A percentile compares a stretch with the other conserved stretches of the same genome.
Evolutionary conservation across 2,329 filamentous ascomycete genomes (phyloP).

Genomic region (Paecilomyces formosus): DNA sequence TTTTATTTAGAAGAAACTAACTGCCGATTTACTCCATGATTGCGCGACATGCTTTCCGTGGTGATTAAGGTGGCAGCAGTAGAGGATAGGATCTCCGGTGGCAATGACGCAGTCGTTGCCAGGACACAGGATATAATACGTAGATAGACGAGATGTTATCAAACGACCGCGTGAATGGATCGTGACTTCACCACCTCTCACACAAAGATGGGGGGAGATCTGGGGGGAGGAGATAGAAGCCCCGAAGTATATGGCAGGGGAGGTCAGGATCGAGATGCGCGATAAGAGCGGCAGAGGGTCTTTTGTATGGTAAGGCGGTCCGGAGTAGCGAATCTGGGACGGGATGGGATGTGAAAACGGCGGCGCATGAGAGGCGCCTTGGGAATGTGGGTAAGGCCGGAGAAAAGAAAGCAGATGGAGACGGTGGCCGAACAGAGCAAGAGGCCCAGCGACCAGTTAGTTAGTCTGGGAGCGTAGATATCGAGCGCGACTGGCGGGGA

Average conservation of each 20-base stretch:
- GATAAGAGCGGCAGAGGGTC: neutral
- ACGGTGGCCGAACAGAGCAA: neutral
- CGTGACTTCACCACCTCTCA: neutral
- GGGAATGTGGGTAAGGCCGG: neutral
- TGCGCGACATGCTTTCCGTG: slow-evolving; percentile 24
- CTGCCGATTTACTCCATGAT: slow-evolving; percentile 23
- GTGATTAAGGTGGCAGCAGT: neutral
- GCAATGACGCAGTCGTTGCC: neutral
- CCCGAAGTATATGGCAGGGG: neutral
- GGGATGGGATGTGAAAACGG: neutral
- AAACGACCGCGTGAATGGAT: neutral
- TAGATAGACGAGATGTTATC: neutral
- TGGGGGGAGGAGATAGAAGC: neutral
- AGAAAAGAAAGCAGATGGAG: neutral
- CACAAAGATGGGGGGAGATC: neutral
- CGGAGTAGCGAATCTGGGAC: neutral
- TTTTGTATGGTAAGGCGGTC: neutral
- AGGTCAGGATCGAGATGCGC: neutral
- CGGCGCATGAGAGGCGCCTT: neutral
- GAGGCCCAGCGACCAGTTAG: neutral
- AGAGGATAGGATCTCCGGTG: neutral
- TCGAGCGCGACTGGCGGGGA: neutral
- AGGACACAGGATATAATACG: neutral
- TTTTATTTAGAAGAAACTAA: slow-evolving; percentile 14
- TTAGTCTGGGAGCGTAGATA: too few species aligned